Percentiles rank a stretch among this genome's conserved stretches.
Conservation (phyloP, 192 early-diverging fungal genomes). For the Linnemannia hyalina region DNA sequence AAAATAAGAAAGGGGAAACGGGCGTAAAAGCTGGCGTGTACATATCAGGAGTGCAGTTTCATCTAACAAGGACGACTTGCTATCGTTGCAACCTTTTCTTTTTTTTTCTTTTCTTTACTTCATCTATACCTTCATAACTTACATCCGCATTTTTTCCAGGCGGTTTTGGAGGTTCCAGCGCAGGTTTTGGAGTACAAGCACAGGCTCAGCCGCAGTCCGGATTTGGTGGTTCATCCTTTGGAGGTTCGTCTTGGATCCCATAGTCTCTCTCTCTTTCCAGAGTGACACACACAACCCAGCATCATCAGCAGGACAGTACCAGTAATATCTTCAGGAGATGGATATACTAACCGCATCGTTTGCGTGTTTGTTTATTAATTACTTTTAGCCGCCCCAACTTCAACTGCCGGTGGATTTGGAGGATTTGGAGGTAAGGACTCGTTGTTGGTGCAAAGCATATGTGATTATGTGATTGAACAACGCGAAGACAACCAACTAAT, state of each 20-base stretch:
- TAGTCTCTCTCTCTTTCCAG: background rate
- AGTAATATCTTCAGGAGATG: background rate
- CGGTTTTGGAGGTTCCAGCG: constrained; percentile 45
- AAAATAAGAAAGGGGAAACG: background rate
- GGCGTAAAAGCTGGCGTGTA: background rate
- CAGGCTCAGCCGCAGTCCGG: constrained; percentile 47
- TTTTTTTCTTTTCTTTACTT: background rate
- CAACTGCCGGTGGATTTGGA: constrained; percentile 34
- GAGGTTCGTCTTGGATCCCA: constrained; percentile 22
- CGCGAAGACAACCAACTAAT: background rate
- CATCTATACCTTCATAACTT: background rate
- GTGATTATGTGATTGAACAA: background rate
- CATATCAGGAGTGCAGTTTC: background rate
- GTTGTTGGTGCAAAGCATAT: background rate
- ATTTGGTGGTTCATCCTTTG: constrained; percentile 46
- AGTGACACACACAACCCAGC: no score
- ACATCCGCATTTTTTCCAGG: constrained; percentile 12
- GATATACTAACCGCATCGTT: background rate
- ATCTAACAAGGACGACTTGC: constrained; percentile 8
- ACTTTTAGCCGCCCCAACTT: constrained; percentile 7
- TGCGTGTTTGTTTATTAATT: background rate
- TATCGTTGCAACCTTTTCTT: background rate
- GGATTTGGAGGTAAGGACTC: constrained; percentile 50
- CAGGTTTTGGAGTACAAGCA: constrained; percentile 48
- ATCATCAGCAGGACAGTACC: background rate